Conservation (phyloP, 495 filamentous ascomycete genomes). For the Xylaria sp. region DNA sequence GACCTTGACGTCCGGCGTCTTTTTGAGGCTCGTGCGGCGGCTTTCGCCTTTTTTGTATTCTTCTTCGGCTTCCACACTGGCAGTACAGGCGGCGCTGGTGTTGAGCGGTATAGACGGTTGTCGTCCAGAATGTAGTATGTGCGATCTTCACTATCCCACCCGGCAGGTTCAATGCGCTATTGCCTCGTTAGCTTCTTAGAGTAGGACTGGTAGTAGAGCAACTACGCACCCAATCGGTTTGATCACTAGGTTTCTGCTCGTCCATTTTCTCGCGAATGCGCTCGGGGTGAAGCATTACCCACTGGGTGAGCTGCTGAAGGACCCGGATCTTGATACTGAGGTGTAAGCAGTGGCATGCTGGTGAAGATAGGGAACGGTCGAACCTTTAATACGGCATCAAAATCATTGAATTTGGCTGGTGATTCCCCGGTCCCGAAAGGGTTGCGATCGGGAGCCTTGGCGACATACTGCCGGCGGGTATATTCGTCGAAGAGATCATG, state of each 20-base stretch:
- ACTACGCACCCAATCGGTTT: conserved; percentile 78
- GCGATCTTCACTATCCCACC: conserved; percentile 84
- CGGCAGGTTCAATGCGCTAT: conserved; percentile 89
- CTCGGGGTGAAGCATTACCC: conserved; percentile 87
- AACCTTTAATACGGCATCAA: conserved; percentile 83
- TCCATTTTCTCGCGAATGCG: conserved; percentile 85
- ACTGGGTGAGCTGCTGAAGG: conserved; percentile 87
- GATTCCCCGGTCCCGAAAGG: conserved; percentile 84
- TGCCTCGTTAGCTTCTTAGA: conserved; percentile 31
- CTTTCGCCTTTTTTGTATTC: conserved; percentile 76
- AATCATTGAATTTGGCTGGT: conserved; percentile 74
- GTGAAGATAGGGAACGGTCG: conserved; percentile 10
- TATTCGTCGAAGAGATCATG: conserved; percentile 94
- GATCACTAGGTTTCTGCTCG: conserved; percentile 80
- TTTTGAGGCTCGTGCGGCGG: conserved; percentile 72
- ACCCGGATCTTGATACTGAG: conserved; percentile 67
- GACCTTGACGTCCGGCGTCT: conserved; percentile 66
- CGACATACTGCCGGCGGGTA: conserved; percentile 85
- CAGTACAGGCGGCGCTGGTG: conserved; percentile 66
- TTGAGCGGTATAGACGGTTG: conserved; percentile 87
- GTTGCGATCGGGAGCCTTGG: conserved; percentile 80
- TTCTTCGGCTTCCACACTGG: conserved; percentile 69
- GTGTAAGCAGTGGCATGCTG: conserved; percentile 24
- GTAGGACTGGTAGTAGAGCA: neutral
- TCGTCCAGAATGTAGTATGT: conserved; percentile 92